Evolutionary conservation across 2,329 filamentous ascomycete species (phyloP), one percentile per base, ranked within the genome.

Genomic region (Apiospora phragmitis): DNA sequence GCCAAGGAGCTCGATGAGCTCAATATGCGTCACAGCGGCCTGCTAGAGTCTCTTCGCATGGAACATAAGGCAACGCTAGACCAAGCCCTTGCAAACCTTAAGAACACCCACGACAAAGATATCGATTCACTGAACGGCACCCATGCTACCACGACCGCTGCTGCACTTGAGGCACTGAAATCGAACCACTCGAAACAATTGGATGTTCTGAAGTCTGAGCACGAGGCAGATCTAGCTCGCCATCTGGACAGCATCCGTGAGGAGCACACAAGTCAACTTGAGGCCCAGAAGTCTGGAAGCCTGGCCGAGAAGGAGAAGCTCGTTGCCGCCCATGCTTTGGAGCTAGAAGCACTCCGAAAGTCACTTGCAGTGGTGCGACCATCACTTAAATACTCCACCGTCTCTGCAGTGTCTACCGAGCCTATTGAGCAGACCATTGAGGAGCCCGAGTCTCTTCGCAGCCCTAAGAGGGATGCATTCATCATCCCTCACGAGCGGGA

Each of bases 381-480:
- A 69, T 38, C 77, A 29, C 72, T 83, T 68, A 83, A 78, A 21
- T 84, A 87, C 74, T 86, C 86, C 3, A 73, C 80, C 1, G 81
- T 88, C 55, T 81, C 82, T 70, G 83, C 84, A 4, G 77, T 87
- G 9, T 83, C 85, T 69, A 86, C 83, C 4, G 81, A 83, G 66
- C 86, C 85, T 8, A 74, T 83, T n/a, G 76, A 79, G 67, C 62
- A 72, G 11, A 72, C 77, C 47, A 75, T 41, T 18, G 43, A 41
- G 43, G 67, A 68, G 45, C 1, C 29, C 71, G 66, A 49, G 16
- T 79, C 81, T 51, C 82, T 84, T 29, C 84, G 85, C 70, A 89
- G 84, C 73, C 87, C 86, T 1, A 86, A 84, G 79, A 83, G 87
- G 70, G 85, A 89, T 73, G 89, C 80, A 0, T 88, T 90, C 72